These are phyloP conservation scores for Suillus weaverae DNA, from an alignment of 768 basidiomycete species.

Conservation along the genomic window DNA sequence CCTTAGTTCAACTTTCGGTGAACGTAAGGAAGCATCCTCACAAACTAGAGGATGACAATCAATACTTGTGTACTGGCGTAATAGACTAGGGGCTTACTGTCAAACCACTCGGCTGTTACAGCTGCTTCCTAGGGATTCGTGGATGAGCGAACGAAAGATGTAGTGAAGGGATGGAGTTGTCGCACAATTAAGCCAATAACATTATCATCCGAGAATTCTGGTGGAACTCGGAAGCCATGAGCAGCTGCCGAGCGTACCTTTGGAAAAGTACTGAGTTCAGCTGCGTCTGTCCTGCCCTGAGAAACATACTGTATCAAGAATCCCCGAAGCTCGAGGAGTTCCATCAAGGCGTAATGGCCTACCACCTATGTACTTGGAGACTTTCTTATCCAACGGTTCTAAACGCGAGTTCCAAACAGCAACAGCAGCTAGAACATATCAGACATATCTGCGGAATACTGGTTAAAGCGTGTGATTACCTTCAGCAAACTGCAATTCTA, in stretches of 20 bases:
- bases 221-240: conserved; percentile 69
- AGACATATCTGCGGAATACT: conserved; percentile 4
- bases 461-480: conserved; percentile 35
- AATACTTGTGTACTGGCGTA: neutral
- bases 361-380: conserved; percentile 71
- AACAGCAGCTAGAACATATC: conserved; percentile 53
- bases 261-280: conserved; percentile 2
- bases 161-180: conserved; percentile 2
- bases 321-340: conserved; percentile 70
- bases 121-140: conserved; percentile 56
- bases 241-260: conserved; percentile 69
- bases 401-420: conserved; percentile 61
- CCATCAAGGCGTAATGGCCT: conserved; percentile 74
- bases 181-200: conserved; percentile 60
- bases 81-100: conserved; percentile 38
- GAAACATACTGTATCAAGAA: conserved; percentile 62
- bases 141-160: neutral
- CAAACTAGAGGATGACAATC: conserved; percentile 21
- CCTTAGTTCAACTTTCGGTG: conserved; percentile 2
- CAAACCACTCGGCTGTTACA: conserved; percentile 78
- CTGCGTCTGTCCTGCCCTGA: neutral
- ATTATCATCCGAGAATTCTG: conserved; percentile 66
- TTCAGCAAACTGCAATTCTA: conserved; percentile 63
- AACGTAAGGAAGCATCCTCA: conserved; percentile 13
- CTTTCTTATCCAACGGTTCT: conserved; percentile 56